Evolutionary conservation across 768 basidiomycete species (phyloP), one percentile per base, ranked within the genome.

Genomic region (Lepiota brunneoincarnata): DNA sequence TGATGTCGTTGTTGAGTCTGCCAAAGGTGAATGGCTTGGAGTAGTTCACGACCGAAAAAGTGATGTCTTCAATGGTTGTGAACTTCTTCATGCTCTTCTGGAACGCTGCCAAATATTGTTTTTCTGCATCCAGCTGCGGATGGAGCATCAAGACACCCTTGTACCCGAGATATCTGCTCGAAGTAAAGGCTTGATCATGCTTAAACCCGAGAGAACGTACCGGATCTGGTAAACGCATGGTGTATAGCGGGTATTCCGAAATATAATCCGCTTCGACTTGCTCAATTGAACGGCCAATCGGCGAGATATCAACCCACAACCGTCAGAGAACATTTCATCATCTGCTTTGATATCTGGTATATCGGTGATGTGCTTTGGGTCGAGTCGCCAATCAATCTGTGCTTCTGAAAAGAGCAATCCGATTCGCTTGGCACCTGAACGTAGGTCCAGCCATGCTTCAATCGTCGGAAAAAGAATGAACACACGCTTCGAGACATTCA

Each of bases 41-140:
- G 59, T 81, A 73, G 28, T 79, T 82, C 6, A 87, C 84, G 36
- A 87, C 80, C 0, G 86, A 86, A 67, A 87, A 86, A 0, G 83
- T 86, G 38, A 74, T 70, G 55, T 84, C 79, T 6, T 69, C 59
- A 0, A 75, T 80, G 0, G 83, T 77, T 7, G 67, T 74, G 67
- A 88, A 87, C 60, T 88, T 88, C 63, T 81, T 85, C 82, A 86
- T 86, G 64, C 85, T 86, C 54, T 80, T 76, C 17, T 85, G 76
- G 58, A 88, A 87, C 55, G 84, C 73, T 11, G 77, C 79, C 0
- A 79, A 67, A 45, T 76, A 72, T 44, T 69, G 62, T 49, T 73
- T 75, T 42, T 77, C 69, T 21, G 59, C 64, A 57, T 83, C 81
- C 21, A 88, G 69, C n/a, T 76, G 68, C 0, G 83, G 83, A 59